These are phyloP conservation scores for Sporisorium graminicola DNA, from an alignment of 1,284 basidiomycete species.

Conservation along the genomic window DNA sequence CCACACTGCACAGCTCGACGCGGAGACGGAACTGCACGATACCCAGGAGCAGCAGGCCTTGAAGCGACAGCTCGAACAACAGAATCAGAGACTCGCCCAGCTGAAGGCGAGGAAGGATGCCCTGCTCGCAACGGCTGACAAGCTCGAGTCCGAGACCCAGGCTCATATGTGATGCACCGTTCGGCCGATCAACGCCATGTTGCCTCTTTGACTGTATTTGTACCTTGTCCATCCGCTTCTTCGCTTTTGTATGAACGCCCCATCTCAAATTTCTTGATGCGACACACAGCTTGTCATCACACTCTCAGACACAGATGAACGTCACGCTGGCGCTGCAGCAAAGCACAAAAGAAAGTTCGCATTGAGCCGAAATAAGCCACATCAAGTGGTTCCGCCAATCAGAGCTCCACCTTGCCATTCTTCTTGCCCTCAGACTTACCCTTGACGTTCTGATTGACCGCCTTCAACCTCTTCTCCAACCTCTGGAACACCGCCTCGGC, in stretches of 20 bases:
- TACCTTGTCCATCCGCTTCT: conserved; percentile 10
- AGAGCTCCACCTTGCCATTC: conserved; percentile 25
- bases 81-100: conserved; percentile 3
- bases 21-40: not conserved
- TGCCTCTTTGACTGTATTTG: conserved; percentile 8
- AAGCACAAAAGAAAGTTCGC: not conserved
- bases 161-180: conserved; percentile 1
- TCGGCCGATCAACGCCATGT: not conserved
- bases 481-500: conserved; percentile 73
- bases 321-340: not conserved
- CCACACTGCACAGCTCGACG: not conserved
- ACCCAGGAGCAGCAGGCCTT: conserved; percentile 1
- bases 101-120: conserved; percentile 22
- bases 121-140: conserved; percentile 26
- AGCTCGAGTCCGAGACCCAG: conserved; percentile 19
- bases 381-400: not conserved
- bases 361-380: not conserved
- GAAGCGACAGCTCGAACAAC: conserved; percentile 11
- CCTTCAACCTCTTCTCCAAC: conserved; percentile 71
- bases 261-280: not conserved
- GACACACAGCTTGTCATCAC: not conserved
- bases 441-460: conserved; percentile 11
- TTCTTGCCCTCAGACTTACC: conserved; percentile 1
- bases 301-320: not conserved
- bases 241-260: not conserved